Evolutionary conservation across 108 stramenopile genomes (phyloP).

Genomic region (Skeletonema menzelii): DNA sequence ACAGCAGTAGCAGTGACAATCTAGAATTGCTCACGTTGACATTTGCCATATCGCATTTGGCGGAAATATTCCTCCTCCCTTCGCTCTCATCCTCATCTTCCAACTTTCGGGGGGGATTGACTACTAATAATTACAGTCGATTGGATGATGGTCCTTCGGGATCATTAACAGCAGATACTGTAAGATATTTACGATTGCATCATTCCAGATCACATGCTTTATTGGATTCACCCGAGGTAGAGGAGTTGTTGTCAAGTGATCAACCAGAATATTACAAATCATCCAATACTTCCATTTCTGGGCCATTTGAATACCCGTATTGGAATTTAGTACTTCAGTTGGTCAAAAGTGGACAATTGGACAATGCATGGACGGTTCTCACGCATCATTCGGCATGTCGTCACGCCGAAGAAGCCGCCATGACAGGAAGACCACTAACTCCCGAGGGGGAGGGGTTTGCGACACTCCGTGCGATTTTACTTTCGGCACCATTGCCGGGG

Average conservation of each 20-base stretch:
- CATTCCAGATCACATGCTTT: slow-evolving; percentile 25
- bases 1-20: slow-evolving; percentile 21
- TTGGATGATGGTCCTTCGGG: slow-evolving; percentile 46
- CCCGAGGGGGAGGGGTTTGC: slow-evolving; percentile 64
- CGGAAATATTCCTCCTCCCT: slow-evolving; percentile 61
- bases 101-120: slow-evolving; percentile 1
- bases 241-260: slow-evolving; percentile 40
- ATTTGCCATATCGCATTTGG: slow-evolving; percentile 63
- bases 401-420: slow-evolving; percentile 29
- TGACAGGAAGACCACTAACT: slow-evolving; percentile 7
- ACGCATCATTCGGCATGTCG: slow-evolving; percentile 64
- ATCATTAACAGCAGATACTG: slow-evolving; percentile 73
- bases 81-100: neutral
- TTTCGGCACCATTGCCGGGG: slow-evolving; percentile 78
- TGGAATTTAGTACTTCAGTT: slow-evolving; percentile 56
- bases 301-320: slow-evolving; percentile 40
- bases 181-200: slow-evolving; percentile 70
- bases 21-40: slow-evolving; percentile 60
- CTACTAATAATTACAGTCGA: neutral
- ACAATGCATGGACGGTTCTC: slow-evolving; percentile 71
- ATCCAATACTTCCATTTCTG: neutral
- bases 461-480: slow-evolving; percentile 54
- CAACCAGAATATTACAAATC: slow-evolving; percentile 66
- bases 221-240: slow-evolving; percentile 18
- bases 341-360: slow-evolving; percentile 57